phyloP scores from a whole-genome alignment of 495 filamentous ascomycete species.

The Acidiella bohemica region DNA sequence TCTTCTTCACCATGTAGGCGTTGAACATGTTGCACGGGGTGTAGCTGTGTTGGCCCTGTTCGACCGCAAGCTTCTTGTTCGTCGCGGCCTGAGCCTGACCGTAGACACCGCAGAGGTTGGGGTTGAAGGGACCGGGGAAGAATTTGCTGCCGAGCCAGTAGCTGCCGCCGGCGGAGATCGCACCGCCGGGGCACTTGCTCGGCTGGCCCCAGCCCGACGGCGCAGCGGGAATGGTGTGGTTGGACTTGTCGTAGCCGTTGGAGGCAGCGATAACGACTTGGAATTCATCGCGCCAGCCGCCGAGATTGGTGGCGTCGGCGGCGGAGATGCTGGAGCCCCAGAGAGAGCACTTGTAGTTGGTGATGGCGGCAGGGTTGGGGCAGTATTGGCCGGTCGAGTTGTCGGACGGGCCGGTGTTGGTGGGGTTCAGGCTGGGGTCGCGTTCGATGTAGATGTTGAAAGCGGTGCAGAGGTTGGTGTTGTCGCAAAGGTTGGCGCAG shows the following conservation, averaged over 20 bases:
- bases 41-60: constrained; percentile 1
- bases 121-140: constrained; percentile 20
- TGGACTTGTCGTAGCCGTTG: constrained; percentile 22
- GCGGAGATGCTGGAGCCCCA: constrained; percentile 24
- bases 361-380: constrained; percentile 34
- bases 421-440: constrained; percentile 31
- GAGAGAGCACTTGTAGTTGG: constrained; percentile 42
- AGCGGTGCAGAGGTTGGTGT: constrained; percentile 24
- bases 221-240: constrained; percentile 11
- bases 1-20: constrained; percentile 16
- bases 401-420: background rate
- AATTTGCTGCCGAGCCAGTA: constrained; percentile 15
- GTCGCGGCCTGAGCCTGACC: constrained; percentile 10
- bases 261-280: constrained; percentile 20
- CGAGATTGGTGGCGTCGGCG: constrained; percentile 15
- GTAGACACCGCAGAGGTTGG: constrained; percentile 11
- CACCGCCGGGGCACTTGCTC: constrained; percentile 11
- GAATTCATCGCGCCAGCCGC: constrained; percentile 17
- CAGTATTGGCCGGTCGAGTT: constrained; percentile 19
- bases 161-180: constrained; percentile 13
- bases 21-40: constrained; percentile 20
- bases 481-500: constrained; percentile 28
- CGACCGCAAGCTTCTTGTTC: constrained; percentile 6
- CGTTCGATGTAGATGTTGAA: constrained; percentile 41
- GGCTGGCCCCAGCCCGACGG: constrained; percentile 5